Evolutionary conservation across 106 monocot genomes (phyloP).

Genomic region (Dendrobium huoshanense): DNA sequence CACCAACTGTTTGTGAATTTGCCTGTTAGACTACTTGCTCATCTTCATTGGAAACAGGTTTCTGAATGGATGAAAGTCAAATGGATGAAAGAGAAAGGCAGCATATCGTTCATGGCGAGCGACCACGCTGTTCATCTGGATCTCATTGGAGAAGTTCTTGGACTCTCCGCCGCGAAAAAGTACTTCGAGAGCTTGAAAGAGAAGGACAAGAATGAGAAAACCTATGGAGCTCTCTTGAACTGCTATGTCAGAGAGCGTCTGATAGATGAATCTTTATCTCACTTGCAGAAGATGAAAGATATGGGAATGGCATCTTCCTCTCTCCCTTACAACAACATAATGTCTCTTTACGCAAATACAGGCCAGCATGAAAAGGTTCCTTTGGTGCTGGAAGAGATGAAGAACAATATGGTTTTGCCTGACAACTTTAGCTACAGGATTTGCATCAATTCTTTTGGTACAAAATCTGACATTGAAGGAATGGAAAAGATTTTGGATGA

Average conservation of each 20-base stretch:
- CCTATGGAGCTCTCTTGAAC: constrained; percentile 68
- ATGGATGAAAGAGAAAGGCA: constrained; percentile 57
- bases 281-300: constrained; percentile 66
- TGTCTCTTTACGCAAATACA: constrained; percentile 61
- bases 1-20: not conserved
- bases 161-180: constrained; percentile 40
- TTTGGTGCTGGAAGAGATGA: constrained; percentile 56
- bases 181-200: constrained; percentile 53
- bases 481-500: constrained; percentile 65
- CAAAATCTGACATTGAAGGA: constrained; percentile 37
- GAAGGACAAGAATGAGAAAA: constrained; percentile 51
- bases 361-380: constrained; percentile 65
- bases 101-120: constrained; percentile 26
- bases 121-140: constrained; percentile 76
- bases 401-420: constrained; percentile 44
- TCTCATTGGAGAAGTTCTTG: constrained; percentile 60
- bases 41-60: not conserved
- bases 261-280: constrained; percentile 51
- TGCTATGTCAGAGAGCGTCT: constrained; percentile 60
- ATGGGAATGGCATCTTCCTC: constrained; percentile 49
- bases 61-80: constrained; percentile 31
- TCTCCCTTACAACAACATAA: constrained; percentile 67
- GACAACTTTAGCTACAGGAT: constrained; percentile 79
- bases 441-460: constrained; percentile 73
- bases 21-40: not conserved